Base-by-base conservation (phyloP, 768 basidiomycete genomes). In the Cystofilobasidium bisporidii region DNA sequence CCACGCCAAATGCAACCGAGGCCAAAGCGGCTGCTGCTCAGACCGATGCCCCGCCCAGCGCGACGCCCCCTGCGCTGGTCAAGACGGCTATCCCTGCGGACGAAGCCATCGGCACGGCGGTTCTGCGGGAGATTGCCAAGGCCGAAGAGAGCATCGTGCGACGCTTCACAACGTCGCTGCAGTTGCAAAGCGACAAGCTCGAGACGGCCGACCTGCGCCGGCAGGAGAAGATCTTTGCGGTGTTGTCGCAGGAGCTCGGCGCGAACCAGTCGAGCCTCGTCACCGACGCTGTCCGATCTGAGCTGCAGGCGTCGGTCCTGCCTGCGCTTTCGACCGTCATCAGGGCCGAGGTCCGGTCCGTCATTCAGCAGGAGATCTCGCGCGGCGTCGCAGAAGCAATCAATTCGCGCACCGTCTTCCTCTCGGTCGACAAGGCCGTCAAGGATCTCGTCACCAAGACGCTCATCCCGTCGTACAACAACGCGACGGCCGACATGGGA, bases 381-480 rank as follows among this genome's bases (percentile, higher is more conserved):
- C 47, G 40, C 22, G 66, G 66, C 3, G 11, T 68, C 5, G 53
- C 33, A 12, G 66, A 68, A 14, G 59, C 66, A 10, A 56, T 68
- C 59, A 45, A 38, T 43, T 47, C 28, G 28, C 26, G 40, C 40
- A 24, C 28, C 40, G 61, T 47, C 1, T 62, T 33, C 30, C 26
- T 50, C 43, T 48, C 61, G 60, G 38, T 53, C 30, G 66, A 68
- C 43, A 56, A 48, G 30, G 60, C 66, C 22, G 55, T 68, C 61
- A 68, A 68, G 40, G 66, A 68, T 15, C 60, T 68, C 28, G 61
- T 63, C 40, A 36, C 26, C 20, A 63, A 68, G 61, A 68, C 66
- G 18, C 66, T 68, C 40, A 38, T 68, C 15, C 66, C 66, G 5
- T 50, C 61, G 26, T 62, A 43, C 43, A 26, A 63, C 50, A 38